phyloP scores from a whole-genome alignment of 345 rosid species.

The Nephelium lappaceum region DNA sequence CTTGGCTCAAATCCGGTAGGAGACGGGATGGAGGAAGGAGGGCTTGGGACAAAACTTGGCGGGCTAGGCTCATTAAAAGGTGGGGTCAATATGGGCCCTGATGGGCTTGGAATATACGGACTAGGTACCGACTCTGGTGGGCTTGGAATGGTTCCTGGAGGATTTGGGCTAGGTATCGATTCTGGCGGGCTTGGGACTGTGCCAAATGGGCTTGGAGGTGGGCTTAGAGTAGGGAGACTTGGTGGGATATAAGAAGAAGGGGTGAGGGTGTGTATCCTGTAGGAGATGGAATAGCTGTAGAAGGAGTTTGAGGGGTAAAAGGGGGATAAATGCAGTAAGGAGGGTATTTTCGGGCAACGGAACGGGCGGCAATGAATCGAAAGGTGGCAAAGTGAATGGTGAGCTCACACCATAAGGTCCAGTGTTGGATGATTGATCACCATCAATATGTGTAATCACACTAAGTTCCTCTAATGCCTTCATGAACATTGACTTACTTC shows the following conservation, averaged over 20 bases:
- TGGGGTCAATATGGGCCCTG: conserved; percentile 35
- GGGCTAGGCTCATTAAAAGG: conserved; percentile 44
- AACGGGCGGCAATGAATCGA: conserved; percentile 54
- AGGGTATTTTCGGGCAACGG: conserved; percentile 50
- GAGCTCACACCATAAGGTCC: conserved; percentile 57
- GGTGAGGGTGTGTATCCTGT: conserved; percentile 27
- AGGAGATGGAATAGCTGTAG: conserved; percentile 34
- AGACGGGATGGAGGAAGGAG: conserved; percentile 34
- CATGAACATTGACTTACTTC: conserved; percentile 10
- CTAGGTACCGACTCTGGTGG: conserved; percentile 34
- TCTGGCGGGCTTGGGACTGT: conserved; percentile 15
- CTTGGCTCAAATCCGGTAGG: conserved; percentile 46
- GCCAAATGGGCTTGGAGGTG: conserved; percentile 46
- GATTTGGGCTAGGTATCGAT: conserved; percentile 21
- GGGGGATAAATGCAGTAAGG: conserved; percentile 64
- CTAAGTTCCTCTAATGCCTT: conserved; percentile 34
- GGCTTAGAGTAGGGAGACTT: conserved; percentile 41
- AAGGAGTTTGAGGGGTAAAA: conserved; percentile 47
- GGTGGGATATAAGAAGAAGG: conserved; percentile 31
- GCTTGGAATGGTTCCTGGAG: conserved; percentile 33
- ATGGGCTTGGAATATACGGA: conserved; percentile 41
- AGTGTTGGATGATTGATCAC: conserved; percentile 43
- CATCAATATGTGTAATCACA: conserved; percentile 43
- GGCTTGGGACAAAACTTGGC: conserved; percentile 36
- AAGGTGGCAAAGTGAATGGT: conserved; percentile 61